Evolutionary conservation across 169 alveolate species (phyloP), one percentile per base, ranked within the genome.

Genomic region (Plasmodium gonderi): DNA sequence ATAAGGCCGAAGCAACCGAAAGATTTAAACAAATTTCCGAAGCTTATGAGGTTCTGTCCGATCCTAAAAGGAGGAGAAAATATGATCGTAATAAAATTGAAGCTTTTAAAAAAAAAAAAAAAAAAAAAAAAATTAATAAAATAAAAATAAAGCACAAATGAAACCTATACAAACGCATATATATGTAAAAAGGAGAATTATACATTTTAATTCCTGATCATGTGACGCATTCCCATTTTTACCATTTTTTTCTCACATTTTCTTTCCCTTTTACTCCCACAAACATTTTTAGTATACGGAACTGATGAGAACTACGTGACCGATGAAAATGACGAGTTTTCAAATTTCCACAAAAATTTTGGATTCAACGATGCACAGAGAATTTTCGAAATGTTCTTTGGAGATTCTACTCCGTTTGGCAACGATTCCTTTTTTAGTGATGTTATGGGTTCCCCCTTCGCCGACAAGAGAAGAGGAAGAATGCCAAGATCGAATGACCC

Each of bases 11-110:
- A 36, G 96, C 96, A 2, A 91, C 97, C 29, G 97, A 95, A 54
- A 92, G 81, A 85, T 95, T 93, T 83, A 92, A 95, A 60, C 92
- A 93, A 40, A 91, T 95, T 67, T 91, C 97, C 31, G 91, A 69
- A 45, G 97, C 97, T n/a, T 95, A 95, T 78, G 96, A 91, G 45
- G 95, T 90, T n/a, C 72, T 95, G 40, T 95, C 97, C 17, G 95
- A 95, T 68, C 94, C 95, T 26, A 78, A 83, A 76, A 95, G 93
- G 42, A 60, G 97, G 36, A 64, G 82, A 60, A 92, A 82, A 68
- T 95, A 95, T 38, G 97, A 95, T 29, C 36, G 97, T 95, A 91
- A 38, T 83, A 51, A 31, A 17, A n/a, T 17, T n/a, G 29, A 12
- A 12, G 17, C 38, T 40, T 69, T 36, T 11, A 29, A 12, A 9